Percentiles rank a stretch among this genome's conserved stretches.
Conservation (phyloP, 768 basidiomycete species). For the Pleurotus djamor region DNA sequence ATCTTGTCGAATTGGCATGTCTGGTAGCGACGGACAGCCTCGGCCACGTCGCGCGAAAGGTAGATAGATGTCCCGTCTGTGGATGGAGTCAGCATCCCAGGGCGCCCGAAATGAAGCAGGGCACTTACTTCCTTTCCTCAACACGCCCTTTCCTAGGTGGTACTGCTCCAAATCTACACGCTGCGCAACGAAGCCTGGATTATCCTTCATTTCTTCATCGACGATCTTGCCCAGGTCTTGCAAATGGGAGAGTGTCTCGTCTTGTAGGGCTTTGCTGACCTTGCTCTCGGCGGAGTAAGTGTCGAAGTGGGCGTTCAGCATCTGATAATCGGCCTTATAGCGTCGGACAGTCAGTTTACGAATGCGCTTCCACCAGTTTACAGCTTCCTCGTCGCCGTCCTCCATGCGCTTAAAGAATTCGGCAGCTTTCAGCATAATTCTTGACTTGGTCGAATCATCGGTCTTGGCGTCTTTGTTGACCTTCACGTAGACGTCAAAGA, state of each 20-base stretch:
- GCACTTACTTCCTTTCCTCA: conserved; percentile 26
- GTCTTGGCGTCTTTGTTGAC: conserved; percentile 29
- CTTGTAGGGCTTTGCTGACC: conserved; percentile 27
- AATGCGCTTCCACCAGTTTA: conserved; percentile 34
- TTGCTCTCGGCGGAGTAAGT: conserved; percentile 34
- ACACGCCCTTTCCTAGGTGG: conserved; percentile 35
- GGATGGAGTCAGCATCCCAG: neutral
- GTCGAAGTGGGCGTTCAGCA: conserved; percentile 36
- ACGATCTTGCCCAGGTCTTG: conserved; percentile 18
- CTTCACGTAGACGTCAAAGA: conserved; percentile 37
- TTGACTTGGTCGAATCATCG: neutral
- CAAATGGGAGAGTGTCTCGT: conserved; percentile 23
- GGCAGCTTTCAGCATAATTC: conserved; percentile 15
- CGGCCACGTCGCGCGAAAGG: conserved; percentile 74
- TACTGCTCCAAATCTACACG: conserved; percentile 28
- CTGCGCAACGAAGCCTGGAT: conserved; percentile 14
- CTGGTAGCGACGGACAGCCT: conserved; percentile 66
- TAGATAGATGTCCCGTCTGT: conserved; percentile 47
- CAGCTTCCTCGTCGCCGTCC: conserved; percentile 28
- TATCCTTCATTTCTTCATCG: too few species aligned
- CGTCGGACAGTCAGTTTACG: conserved; percentile 33
- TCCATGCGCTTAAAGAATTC: conserved; percentile 35
- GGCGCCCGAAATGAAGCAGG: neutral
- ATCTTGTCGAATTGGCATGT: conserved; percentile 72
- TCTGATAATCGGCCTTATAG: conserved; percentile 30